phyloP scores from a whole-genome alignment of 2,329 filamentous ascomycete species.

The Epichloe gansuensis region DNA sequence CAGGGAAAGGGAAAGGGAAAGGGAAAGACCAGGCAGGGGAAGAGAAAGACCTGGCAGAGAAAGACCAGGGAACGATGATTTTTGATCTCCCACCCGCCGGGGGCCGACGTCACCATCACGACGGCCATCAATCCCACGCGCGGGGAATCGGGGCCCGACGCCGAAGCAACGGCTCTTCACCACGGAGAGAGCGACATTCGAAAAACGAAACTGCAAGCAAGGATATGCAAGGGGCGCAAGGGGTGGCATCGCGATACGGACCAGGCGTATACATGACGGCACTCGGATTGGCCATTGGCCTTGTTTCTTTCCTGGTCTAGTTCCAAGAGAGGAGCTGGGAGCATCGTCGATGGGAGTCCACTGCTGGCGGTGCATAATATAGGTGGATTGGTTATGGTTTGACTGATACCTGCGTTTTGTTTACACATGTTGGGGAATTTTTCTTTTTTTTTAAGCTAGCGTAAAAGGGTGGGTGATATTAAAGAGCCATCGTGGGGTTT shows the following conservation, averaged over 20 bases:
- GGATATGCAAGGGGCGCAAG: neutral
- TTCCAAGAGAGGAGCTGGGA: neutral
- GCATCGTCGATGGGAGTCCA: neutral
- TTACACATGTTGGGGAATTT: neutral
- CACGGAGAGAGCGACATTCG: neutral
- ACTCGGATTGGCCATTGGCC: neutral
- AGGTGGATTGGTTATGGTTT: neutral
- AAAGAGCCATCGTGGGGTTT: neutral
- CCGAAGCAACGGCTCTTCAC: neutral
- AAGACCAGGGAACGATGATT: neutral
- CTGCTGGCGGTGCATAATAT: neutral
- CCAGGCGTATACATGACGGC: neutral
- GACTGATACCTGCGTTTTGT: neutral
- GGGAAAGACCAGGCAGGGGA: neutral
- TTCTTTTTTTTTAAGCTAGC: neutral
- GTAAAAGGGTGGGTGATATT: neutral
- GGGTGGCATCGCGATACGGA: neutral
- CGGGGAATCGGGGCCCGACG: neutral
- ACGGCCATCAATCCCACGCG: neutral
- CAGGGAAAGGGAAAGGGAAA: neutral
- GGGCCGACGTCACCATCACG: neutral
- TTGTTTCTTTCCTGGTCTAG: neutral
- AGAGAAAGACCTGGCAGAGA: neutral
- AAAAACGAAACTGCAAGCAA: neutral
- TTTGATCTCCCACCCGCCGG: neutral